Percentiles rank a stretch among this genome's conserved stretches.
Evolutionary conservation across 257 asterid genomes (phyloP).

Genomic region (Solanum gracilifrons): DNA sequence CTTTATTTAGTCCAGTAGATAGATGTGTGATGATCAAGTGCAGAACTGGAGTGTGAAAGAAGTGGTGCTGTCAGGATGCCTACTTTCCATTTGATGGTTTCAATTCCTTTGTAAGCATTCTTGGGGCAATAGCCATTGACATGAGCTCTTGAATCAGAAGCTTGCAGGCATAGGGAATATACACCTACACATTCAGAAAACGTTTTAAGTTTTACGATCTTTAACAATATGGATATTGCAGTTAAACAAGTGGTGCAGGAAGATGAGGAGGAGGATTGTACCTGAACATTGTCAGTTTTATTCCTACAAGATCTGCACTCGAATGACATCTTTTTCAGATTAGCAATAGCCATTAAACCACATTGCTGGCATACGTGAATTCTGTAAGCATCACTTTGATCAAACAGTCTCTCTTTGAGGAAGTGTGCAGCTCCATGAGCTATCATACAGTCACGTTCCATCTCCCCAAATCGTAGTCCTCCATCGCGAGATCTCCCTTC

Average conservation of each 20-base stretch:
- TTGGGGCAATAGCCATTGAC: constrained; percentile 97
- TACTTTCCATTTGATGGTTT: constrained; percentile 15
- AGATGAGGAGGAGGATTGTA: constrained; percentile 3
- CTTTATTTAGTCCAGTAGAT: not conserved
- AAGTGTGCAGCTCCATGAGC: constrained; percentile 24
- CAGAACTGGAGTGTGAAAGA: not conserved
- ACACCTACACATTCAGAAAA: constrained; percentile 35
- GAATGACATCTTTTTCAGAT: constrained; percentile 77
- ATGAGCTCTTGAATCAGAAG: constrained; percentile 90
- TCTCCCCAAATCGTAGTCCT: constrained; percentile 22
- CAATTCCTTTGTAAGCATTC: constrained; percentile 83
- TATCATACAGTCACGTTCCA: constrained; percentile 20
- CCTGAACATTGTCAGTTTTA: constrained; percentile 93
- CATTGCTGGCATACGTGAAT: constrained; percentile 90
- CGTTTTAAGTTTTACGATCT: not conserved
- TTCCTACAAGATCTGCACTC: constrained; percentile 96
- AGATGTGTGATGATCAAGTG: not conserved
- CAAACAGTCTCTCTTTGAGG: constrained; percentile 19
- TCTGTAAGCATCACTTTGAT: constrained; percentile 47
- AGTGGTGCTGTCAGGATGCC: not conserved
- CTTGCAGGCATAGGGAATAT: constrained; percentile 92
- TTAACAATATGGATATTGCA: not conserved
- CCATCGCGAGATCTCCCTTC: constrained; percentile 24
- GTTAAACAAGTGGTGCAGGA: not conserved
- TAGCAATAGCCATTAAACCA: constrained; percentile 88